Evolutionary conservation across 2,329 filamentous ascomycete genomes (phyloP), one percentile per base, ranked within the genome.

Genomic region (Claviceps citrina): DNA sequence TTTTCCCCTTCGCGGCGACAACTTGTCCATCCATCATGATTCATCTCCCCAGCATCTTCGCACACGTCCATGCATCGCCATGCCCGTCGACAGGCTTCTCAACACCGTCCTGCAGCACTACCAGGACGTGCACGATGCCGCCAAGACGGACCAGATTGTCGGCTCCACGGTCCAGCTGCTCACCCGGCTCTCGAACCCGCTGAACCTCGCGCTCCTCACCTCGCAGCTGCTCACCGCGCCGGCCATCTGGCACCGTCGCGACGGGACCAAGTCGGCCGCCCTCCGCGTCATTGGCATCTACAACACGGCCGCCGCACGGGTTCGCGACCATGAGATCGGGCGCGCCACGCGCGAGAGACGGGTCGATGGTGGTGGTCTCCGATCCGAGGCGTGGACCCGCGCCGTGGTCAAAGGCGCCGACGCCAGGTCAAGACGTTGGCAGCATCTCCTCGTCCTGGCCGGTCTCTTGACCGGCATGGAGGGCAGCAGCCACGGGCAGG

Each of bases 381-480:
- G 54, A 20, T 64, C 65, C 47, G 69, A 74, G 37, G 64, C 61
- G 18, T 78, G 74, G 73, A 62, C 71, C 7, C 63, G 66, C 16
- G 71, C 71, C 1, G 66, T 78, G 3, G 66, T 69, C 32, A 69
- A 68, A 49, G 74, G 73, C 27, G 65, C 70, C 8, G 73, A 78
- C 40, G 69, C 68, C 25, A 66, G 68, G 33, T 75, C 75, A 13
- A 70, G 67, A 20, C 67, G 84, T 52, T 94, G 85, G 85, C 79
- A 85, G 57, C 86, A 94, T 57, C 60, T 86, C 24, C 65, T 94
- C n/a, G 71, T 87, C 5, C 70, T 94, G 7, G 78, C 78, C 0
- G 87, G 85, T 3, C 64, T 93, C 18, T 60, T 94, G 43, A 71
- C 89, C 54, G 85, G 84, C 7, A 79, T 87, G 53, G 80, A 82